A percentile compares a stretch with the other conserved stretches of the same genome.
Evolutionary conservation across 306 rosid species (phyloP).

Genomic region (Luffa aegyptiaca): DNA sequence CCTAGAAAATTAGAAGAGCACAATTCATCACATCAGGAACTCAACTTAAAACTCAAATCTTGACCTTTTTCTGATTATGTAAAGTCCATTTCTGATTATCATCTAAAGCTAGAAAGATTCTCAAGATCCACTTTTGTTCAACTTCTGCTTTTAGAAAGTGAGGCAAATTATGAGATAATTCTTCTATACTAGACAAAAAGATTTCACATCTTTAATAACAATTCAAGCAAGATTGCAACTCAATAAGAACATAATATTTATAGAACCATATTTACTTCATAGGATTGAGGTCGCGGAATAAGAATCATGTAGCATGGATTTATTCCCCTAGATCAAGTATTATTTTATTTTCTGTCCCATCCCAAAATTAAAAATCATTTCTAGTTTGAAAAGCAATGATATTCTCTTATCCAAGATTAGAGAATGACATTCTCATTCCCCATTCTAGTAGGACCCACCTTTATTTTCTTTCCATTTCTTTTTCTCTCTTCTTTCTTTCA

Average conservation of each 20-base stretch:
- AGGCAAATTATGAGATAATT: neutral
- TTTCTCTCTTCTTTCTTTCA: neutral
- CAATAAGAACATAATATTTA: neutral
- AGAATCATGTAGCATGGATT: neutral
- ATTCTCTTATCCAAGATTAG: conserved; percentile 3
- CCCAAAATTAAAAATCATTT: neutral
- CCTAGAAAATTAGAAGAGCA: conserved; percentile 20
- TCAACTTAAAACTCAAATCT: neutral
- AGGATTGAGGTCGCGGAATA: neutral
- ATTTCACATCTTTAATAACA: neutral
- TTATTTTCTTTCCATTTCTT: neutral
- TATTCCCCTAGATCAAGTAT: neutral
- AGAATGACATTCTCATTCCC: conserved; percentile 10
- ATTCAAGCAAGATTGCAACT: neutral
- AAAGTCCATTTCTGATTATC: neutral
- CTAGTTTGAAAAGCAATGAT: neutral
- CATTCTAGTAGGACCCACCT: neutral
- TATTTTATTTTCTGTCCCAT: neutral
- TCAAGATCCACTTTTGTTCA: neutral
- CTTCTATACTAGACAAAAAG: neutral
- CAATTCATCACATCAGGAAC: neutral
- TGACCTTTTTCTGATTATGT: neutral
- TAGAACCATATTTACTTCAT: neutral
- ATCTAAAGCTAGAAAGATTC: neutral
- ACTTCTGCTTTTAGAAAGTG: neutral